Base-by-base conservation (phyloP, 495 filamentous ascomycete species). In the Trichodelitschia bisporula region DNA sequence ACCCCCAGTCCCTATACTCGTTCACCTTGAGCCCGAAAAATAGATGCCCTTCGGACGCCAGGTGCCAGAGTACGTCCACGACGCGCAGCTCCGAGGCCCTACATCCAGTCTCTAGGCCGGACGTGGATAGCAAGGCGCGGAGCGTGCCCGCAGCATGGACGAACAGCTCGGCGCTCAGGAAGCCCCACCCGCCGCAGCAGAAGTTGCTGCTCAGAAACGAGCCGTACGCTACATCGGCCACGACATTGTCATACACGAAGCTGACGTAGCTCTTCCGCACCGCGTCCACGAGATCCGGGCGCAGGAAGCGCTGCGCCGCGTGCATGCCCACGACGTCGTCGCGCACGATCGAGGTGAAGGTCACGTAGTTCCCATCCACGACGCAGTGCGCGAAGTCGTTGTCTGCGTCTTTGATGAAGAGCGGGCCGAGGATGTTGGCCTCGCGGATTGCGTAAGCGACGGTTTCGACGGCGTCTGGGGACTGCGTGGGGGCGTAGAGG, bases 341-440 rank as follows among this genome's bases (percentile, higher is more conserved):
- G 9, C n/a, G 8, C 9, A 25, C 21, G 21, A 25, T 25, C n/a
- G 9, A n/a, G 21, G 21, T 8, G 8, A 25, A 8, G n/a, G 21
- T 25, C 8, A 25, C n/a, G n/a, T 25, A 25, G 21, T 25, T 25
- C 8, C 21, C 21, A 25, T n/a, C 21, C 9, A n/a, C 8, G 21
- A 25, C 21, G 8, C 8, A 8, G n/a, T 25, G 21, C 9, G 21
- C 21, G n/a, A 25, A 25, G 21, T 25, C 21, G n/a, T 25, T 25
- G n/a, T 25, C 21, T n/a, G 21, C 21, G n/a, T 25, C 21, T n/a
- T 25, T 25, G 21, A 25, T 25, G n/a, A 25, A 25, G 21, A 25
- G 8, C 8, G 21, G 21, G n/a, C 21, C 21, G 8, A 8, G 21
- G n/a, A 25, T 25, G n/a, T 25, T n/a, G 8, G 8, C n/a, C 9